These are phyloP conservation scores for Rhizoclosmatium globosum DNA, from an alignment of 192 early-diverging fungal species.

Conservation along the genomic window DNA sequence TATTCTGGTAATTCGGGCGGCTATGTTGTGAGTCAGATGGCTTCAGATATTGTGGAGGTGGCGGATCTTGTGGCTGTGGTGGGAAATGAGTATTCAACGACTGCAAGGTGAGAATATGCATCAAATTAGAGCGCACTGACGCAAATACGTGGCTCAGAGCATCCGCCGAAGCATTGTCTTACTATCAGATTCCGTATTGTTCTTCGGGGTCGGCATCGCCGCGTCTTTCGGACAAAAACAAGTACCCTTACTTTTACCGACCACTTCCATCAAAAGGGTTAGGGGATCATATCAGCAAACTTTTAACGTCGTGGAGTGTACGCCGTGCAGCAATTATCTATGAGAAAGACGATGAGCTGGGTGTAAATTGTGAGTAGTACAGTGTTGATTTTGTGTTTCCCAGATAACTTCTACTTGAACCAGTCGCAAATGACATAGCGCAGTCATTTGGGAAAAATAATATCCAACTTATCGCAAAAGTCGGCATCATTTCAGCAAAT, in stretches of 20 bases:
- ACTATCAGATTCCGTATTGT: slow-evolving; percentile 5
- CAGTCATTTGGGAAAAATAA: not conserved
- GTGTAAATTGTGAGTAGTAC: not conserved
- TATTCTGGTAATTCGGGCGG: not conserved
- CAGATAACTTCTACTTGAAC: not conserved
- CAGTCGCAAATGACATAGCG: not conserved
- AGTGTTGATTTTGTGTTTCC: not conserved
- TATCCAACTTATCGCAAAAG: too few species aligned
- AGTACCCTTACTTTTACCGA: slow-evolving; percentile 3
- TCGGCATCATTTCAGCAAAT: too few species aligned
- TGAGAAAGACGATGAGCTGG: not conserved
- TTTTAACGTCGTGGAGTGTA: slow-evolving; percentile 1
- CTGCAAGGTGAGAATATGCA: not conserved
- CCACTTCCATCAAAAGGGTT: not conserved
- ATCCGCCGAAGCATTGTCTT: not conserved
- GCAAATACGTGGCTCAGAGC: not conserved
- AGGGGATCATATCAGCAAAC: not conserved
- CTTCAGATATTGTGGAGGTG: not conserved
- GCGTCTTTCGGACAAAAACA: not conserved
- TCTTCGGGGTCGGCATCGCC: not conserved
- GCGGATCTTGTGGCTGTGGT: not conserved
- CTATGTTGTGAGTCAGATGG: not conserved
- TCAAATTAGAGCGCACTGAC: not conserved
- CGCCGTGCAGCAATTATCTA: not conserved
- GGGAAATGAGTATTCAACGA: slow-evolving; percentile 2